Base-by-base conservation (phyloP, 2,329 filamentous ascomycete genomes). In the Clonostachys solani region DNA sequence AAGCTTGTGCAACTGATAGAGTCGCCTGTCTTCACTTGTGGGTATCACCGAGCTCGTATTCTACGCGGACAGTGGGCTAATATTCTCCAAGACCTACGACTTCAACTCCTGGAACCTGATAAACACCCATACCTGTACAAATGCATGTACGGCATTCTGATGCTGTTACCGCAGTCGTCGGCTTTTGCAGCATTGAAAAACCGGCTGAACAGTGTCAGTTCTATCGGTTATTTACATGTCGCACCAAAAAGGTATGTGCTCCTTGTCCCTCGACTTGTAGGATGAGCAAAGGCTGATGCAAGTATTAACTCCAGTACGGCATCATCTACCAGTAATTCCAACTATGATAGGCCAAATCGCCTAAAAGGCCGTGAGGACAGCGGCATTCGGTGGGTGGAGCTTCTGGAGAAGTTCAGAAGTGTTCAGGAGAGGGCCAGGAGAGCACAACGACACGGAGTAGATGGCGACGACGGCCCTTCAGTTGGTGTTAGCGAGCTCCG, bases 181-280 rank as follows among this genome's bases (percentile, higher is more conserved):
- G 95, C 94, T 9, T 99, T 99, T 69, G 94, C 92, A 29, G 92
- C 94, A 3, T 75, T 99, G 48, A 97, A 96, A 65, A 99, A 99
- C 62, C 84, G 94, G 40, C 78, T 99, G 44, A 97, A 97, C 67
- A 96, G 89, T 66, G 94, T 99, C 55, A 95, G 89, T 72, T 92
- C 94, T 45, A 97, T 99, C 63, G 94, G 92, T 40, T 95, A 96
- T 65, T 74, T 99, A 51, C 92, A 97, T 62, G 86, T 88, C 55
- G 84, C 86, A 52, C 87, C 78, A 46, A 71, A 89, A 78, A 78
- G 81, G 89, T 94, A 84, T 69, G 84, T 83, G 49, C 47, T 46
- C 51, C 47, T 40, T 47, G 37, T n/a, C 33, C 15, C 3, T 33
- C 10, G 5, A 4, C 7, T 42, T 35, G 9, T 16, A 5, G 15